phyloP scores from a whole-genome alignment of 1,284 basidiomycete species.

The Moesziomyces parantarcticus region DNA sequence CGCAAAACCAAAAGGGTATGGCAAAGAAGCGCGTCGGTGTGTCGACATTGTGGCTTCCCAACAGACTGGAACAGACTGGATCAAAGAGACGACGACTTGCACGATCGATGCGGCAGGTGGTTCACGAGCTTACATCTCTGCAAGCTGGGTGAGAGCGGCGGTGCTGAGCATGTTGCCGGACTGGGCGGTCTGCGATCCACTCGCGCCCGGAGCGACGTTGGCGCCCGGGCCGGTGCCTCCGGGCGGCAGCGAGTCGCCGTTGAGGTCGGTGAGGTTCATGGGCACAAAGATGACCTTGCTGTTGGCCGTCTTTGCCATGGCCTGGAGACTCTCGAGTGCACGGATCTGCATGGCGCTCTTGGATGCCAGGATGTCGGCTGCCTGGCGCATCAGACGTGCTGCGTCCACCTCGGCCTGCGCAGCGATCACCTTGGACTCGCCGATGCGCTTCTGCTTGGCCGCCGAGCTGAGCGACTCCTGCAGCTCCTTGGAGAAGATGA shows the following conservation, averaged over 20 bases:
- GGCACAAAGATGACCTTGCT: slow-evolving; percentile 93
- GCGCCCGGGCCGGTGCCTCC: slow-evolving; percentile 12
- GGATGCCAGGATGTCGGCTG: slow-evolving; percentile 71
- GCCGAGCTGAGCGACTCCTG: slow-evolving; percentile 90
- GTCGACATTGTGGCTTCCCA: too few species aligned
- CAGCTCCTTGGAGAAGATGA: slow-evolving; percentile 91
- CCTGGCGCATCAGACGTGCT: slow-evolving; percentile 86
- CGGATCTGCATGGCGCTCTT: slow-evolving; percentile 97
- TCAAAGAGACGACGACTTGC: too few species aligned
- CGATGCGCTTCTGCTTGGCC: slow-evolving; percentile 90
- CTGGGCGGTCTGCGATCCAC: slow-evolving; percentile 5
- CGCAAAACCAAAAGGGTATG: too few species aligned
- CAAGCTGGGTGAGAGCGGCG: slow-evolving; percentile 36
- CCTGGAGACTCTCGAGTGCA: slow-evolving; percentile 87
- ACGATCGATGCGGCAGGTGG: too few species aligned
- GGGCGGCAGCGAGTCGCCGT: slow-evolving; percentile 17
- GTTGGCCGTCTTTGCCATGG: slow-evolving; percentile 77
- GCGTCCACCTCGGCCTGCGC: slow-evolving; percentile 95
- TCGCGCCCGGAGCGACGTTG: slow-evolving; percentile 8
- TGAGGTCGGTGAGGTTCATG: slow-evolving; percentile 71
- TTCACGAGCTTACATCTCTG: slow-evolving; percentile 19
- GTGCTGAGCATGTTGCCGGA: slow-evolving; percentile 30
- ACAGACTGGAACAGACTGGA: too few species aligned
- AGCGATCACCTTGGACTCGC: slow-evolving; percentile 94
- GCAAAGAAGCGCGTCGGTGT: too few species aligned